Evolutionary conservation across 192 early-diverging fungal species (phyloP).

Genomic region (Coemansia sp.): DNA sequence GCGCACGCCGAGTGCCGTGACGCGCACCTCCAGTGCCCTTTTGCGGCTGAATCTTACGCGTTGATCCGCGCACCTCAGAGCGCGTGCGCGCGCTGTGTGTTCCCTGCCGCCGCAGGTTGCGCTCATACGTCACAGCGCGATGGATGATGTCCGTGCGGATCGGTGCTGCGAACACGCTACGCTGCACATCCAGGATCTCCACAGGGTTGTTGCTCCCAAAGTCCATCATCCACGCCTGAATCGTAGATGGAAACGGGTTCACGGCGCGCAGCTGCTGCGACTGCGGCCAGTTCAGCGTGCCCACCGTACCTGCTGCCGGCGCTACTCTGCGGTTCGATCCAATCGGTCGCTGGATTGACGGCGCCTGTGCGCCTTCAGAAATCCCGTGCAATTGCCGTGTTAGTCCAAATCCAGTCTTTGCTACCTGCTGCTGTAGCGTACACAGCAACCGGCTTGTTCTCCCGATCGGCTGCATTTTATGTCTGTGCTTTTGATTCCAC

Average conservation of each 20-base stretch:
- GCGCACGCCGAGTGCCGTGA: slow-evolving; percentile 78
- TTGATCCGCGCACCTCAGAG: slow-evolving; percentile 81
- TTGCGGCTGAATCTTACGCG: slow-evolving; percentile 80
- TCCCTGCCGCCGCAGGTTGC: slow-evolving; percentile 74
- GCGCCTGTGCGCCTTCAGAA: background rate
- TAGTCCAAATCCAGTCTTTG: background rate
- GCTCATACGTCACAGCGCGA: slow-evolving; percentile 84
- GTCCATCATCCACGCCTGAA: slow-evolving; percentile 76
- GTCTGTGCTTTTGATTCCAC: background rate
- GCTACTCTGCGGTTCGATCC: slow-evolving; percentile 34
- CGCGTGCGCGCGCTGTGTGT: slow-evolving; percentile 80
- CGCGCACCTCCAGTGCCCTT: slow-evolving; percentile 94
- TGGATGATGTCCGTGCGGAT: slow-evolving; percentile 81
- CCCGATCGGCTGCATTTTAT: slow-evolving; percentile 4
- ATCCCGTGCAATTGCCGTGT: background rate
- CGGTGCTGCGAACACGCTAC: slow-evolving; percentile 72
- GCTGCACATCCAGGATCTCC: slow-evolving; percentile 69
- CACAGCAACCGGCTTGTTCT: background rate
- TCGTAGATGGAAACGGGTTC: slow-evolving; percentile 45
- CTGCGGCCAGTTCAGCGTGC: slow-evolving; percentile 41
- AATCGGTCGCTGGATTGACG: slow-evolving; percentile 45
- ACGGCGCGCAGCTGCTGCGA: slow-evolving; percentile 30
- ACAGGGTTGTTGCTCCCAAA: slow-evolving; percentile 71
- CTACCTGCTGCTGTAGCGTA: background rate
- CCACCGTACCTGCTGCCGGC: slow-evolving; percentile 34